Base-by-base conservation (phyloP, 2,329 filamentous ascomycete species). In the Chrysosporium queenslandicum region DNA sequence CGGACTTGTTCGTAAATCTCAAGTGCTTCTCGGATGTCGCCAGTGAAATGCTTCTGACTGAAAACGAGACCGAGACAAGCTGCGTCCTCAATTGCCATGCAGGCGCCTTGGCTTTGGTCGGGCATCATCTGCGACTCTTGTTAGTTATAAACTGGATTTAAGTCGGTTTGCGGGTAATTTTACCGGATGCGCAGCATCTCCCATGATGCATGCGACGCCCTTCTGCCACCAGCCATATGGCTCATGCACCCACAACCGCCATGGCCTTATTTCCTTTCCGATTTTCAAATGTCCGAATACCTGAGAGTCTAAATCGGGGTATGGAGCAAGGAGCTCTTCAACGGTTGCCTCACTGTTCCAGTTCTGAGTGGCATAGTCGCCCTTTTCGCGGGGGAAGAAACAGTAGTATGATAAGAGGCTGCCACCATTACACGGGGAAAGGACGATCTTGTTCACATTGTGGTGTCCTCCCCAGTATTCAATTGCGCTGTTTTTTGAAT, bases 381-480 rank as follows among this genome's bases (percentile, higher is more conserved):
- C 78, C 54, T 74, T 71, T 4, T 75, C 72, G 1, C 77, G 73
- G 0, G 81, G 77, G 66, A 83, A 85, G 71, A 85, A 85, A 67
- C 81, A 84, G 67, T 86, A 86, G 68, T 83, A 86, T 0, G 80
- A 83, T 2, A 85, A 71, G 2, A 85, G 68, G 55, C 77, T 77
- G 50, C 82, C 81, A 20, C 76, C 77, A 60, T 84, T 82, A 68
- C 83, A 86, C 4, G 82, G 81, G 0, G 81, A 84, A 1, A 86
- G 70, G 4, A 86, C 82, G 53, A 86, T 85, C 72, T 86, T 86
- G 65, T 85, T 78, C 73, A 72, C 79, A 60, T 78, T 80, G 52
- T 81, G 77, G 49, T 80, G 76, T 1, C 83, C 83, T 23, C 83
- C 83, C 82, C 82, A 86, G 70, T 84, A 86, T 64, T 86, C 80